These are phyloP conservation scores for Leccinum arenicola DNA, from an alignment of 768 basidiomycete genomes.

Conservation along the genomic window DNA sequence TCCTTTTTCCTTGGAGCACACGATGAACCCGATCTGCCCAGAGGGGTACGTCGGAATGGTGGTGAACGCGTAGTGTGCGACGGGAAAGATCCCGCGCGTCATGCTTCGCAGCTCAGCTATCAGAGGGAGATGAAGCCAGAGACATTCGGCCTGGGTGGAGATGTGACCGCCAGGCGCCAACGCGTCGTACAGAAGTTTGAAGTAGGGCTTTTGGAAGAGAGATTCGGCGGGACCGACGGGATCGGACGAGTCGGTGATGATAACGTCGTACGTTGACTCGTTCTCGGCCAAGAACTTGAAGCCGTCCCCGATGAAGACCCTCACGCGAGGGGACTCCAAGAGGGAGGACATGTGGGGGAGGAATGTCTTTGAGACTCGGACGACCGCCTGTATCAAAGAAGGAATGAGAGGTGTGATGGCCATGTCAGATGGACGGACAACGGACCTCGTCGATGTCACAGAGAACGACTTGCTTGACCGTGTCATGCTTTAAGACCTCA, in stretches of 20 bases:
- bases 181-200: conserved; percentile 88
- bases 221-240: conserved; percentile 93
- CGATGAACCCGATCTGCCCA: conserved; percentile 95
- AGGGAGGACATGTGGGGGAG: conserved; percentile 93
- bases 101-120: conserved; percentile 73
- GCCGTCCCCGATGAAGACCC: conserved; percentile 87
- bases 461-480: conserved; percentile 88
- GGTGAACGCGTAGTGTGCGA: conserved; percentile 87
- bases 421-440: background rate
- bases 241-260: conserved; percentile 98
- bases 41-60: conserved; percentile 98
- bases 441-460: conserved; percentile 95
- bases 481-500: conserved; percentile 92
- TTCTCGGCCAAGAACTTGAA: conserved; percentile 95
- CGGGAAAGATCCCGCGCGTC: conserved; percentile 73
- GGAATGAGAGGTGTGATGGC: background rate
- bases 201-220: conserved; percentile 97
- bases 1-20: conserved; percentile 75
- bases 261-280: conserved; percentile 87
- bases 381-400: conserved; percentile 62
- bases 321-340: conserved; percentile 76
- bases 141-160: conserved; percentile 93
- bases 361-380: conserved; percentile 89
- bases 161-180: conserved; percentile 88
- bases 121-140: conserved; percentile 90